Percentiles rank a stretch among this genome's conserved stretches.
Evolutionary conservation across 352 stramenopile species (phyloP).

Genomic region (Globisporangium mamillatum): DNA sequence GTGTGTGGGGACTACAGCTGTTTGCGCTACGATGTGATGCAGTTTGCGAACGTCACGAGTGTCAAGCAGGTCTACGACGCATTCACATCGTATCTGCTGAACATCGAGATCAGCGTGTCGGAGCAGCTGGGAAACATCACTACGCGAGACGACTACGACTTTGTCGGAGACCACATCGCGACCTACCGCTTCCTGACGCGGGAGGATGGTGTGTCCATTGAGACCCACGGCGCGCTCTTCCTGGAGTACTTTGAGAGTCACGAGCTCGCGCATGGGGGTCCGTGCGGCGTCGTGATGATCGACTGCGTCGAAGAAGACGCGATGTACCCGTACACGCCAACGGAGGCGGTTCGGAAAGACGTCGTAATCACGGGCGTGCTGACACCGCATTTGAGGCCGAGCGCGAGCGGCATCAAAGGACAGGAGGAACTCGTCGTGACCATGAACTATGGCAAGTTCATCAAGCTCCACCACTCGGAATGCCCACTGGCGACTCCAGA

Average conservation of each 20-base stretch:
- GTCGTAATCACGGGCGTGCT: background rate
- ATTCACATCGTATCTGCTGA: conserved; percentile 31
- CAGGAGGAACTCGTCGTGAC: conserved; percentile 28
- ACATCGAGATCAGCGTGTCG: conserved; percentile 42
- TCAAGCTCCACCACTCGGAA: conserved; percentile 22
- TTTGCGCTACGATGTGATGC: conserved; percentile 38
- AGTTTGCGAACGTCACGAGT: conserved; percentile 26
- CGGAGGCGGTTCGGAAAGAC: background rate
- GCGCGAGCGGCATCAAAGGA: background rate
- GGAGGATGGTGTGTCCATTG: background rate
- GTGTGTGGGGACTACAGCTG: conserved; percentile 39
- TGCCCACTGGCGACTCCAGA: conserved; percentile 18
- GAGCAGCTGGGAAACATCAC: conserved; percentile 15
- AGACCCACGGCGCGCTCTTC: background rate
- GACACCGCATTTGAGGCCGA: background rate
- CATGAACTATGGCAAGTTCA: conserved; percentile 22
- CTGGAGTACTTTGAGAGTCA: background rate
- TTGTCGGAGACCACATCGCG: conserved; percentile 22
- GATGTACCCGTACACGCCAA: background rate
- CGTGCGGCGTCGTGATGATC: background rate
- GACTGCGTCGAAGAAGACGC: background rate
- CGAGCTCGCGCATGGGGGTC: background rate
- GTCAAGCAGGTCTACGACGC: conserved; percentile 38
- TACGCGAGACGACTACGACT: conserved; percentile 20
- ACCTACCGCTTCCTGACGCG: conserved; percentile 25